Evolutionary conservation across 345 rosid genomes (phyloP), one percentile per base, ranked within the genome.

Genomic region (Gossypium anomalum): DNA sequence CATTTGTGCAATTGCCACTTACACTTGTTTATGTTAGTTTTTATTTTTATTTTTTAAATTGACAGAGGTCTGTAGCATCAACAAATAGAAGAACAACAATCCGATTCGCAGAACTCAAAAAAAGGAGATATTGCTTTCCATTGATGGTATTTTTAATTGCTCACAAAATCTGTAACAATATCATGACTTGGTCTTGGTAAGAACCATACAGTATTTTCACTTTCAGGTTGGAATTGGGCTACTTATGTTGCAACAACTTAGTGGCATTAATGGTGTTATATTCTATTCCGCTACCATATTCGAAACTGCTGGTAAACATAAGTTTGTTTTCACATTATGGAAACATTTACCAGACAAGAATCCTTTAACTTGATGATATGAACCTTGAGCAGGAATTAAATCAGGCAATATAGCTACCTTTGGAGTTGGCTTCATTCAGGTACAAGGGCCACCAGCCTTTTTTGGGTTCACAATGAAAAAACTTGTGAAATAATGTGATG

Each of bases 381-480:
- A 57, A 57, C 80, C 64, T 77, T 78, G 74, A 45, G 43, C 85
- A 95, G 99, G 98, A 81, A 81, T 95, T 80, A 81, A 87, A 72
- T 87, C 93, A 29, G 85, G 98, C 83, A 93, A 89, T 59, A 78
- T 77, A 68, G 99, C 98, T 47, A 93, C 99, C 55, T 78, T 86
- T 80, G 97, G 89, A 56, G 72, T 94, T 41, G 98, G 98, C 68
- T 94, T 85, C 74, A 59, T 91, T 80, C 99, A 95, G 97, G 99
- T 95, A 71, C 44, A 55, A 59, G 60, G 10, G 2, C 51, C 45
- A 75, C 71, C 16, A 52, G n/a, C 75, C 49, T 65, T 72, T 12
- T 58, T 29, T 73, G 8, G 0, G 72, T 55, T 19, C 20, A 44
- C 9, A 9, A 49, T 4, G 44, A 62, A 17, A 19, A 34, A 12